Base-by-base conservation (phyloP, 306 rosid species). In the Prunus padus region DNA sequence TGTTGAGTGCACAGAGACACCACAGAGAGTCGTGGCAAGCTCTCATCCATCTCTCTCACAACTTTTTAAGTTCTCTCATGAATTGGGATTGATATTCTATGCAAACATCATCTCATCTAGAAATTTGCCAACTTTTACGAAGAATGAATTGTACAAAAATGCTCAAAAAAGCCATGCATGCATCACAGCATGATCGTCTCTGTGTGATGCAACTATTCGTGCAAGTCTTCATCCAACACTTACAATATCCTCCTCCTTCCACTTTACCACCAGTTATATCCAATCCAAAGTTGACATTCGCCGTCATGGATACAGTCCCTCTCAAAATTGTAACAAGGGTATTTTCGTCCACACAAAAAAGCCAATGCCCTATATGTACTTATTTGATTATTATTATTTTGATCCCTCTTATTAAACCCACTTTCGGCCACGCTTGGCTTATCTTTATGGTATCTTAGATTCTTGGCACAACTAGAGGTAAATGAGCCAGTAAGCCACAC, bases 271-370 rank as follows among this genome's bases (percentile, higher is more conserved):
- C 64, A 50, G 50, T 67, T 72, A 65, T 55, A 81, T 82, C 81
- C 81, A n/a, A 81, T 82, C 81, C 81, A n/a, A 79, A 78, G 87
- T 83, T 86, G 95, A 89, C 92, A 84, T 89, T 87, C 89, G 77
- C 72, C 12, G 54, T 46, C 47, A 33, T 62, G 67, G 26, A 31
- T 9, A 18, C 22, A 2, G 55, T 28, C 15, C 66, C 52, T 68
- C 25, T 11, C 67, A 9, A 5, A 11, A 11, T 57, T 57, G 81
- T 61, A 25, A 22, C 22, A 73, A 77, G 42, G 78, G 80, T 65
- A 63, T 78, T 80, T 84, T 72, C 61, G 79, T 80, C 86, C 85
- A 79, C 83, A 45, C n/a, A 54, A 69, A 12, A 45, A 52, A 19
- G 30, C 18, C 19, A 78, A 52, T 22, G 69, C 72, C 56, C 85